phyloP scores from a whole-genome alignment of 257 asterid species.

The Verbascum thapsus region DNA sequence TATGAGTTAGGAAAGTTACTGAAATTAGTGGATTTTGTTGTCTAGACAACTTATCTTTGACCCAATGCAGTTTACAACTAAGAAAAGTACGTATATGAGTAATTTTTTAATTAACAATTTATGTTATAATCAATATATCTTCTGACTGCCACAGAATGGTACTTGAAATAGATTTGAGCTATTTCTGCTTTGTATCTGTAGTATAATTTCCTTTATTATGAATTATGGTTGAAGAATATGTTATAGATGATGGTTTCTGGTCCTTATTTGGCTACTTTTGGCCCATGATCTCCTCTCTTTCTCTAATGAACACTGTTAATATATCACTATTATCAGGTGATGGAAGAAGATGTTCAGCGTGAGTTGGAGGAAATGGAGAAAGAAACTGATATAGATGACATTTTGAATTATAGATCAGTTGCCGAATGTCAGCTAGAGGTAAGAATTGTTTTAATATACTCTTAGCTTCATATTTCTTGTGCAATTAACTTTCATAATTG shows the following conservation, averaged over 20 bases:
- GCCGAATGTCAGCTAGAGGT: conserved; percentile 92
- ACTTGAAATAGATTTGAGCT: conserved; percentile 23
- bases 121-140: background rate
- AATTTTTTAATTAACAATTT: background rate
- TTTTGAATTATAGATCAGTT: conserved; percentile 77
- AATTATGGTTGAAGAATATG: conserved; percentile 18
- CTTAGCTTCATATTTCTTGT: conserved; percentile 14
- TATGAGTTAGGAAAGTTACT: background rate
- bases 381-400: conserved; percentile 80
- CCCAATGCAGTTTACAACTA: background rate
- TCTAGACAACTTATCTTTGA: background rate
- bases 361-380: conserved; percentile 90
- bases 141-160: conserved; percentile 20
- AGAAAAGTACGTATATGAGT: background rate
- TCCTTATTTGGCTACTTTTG: conserved; percentile 28
- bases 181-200: conserved; percentile 15
- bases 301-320: conserved; percentile 4
- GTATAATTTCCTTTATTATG: conserved; percentile 14
- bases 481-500: conserved; percentile 23
- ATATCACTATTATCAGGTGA: conserved; percentile 49
- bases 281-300: conserved; percentile 20
- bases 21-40: background rate
- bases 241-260: conserved; percentile 22
- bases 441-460: conserved; percentile 21
- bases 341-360: conserved; percentile 61